A percentile compares a stretch with the other conserved stretches of the same genome.
Evolutionary conservation across 2,329 filamentous ascomycete genomes (phyloP).

Genomic region (Cytospora chrysosperma): DNA sequence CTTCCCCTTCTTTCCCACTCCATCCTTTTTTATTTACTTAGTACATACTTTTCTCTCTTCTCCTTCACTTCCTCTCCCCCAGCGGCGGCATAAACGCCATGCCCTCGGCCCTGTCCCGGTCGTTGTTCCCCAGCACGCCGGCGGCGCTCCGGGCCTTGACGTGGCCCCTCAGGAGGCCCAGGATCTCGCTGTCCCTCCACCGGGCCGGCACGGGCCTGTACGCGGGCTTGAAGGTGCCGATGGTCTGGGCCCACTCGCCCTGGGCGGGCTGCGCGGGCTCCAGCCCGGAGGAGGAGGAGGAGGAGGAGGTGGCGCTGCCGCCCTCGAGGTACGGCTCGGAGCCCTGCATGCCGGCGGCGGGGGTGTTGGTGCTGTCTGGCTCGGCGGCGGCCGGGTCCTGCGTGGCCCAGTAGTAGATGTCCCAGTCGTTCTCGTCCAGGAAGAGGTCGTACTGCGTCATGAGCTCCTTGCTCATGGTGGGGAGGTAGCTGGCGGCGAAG

Average conservation of each 20-base stretch:
- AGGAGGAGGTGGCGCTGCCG: too few relatives aligned
- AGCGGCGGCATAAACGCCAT: constrained; percentile 60
- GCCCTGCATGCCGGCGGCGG: constrained; percentile 30
- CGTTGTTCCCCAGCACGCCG: constrained; percentile 44
- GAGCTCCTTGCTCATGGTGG: constrained; percentile 68
- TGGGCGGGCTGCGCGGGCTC: constrained; percentile 35
- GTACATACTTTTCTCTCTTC: not conserved
- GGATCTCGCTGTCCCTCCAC: constrained; percentile 81
- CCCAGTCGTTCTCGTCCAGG: constrained; percentile 99
- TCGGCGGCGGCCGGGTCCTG: constrained; percentile 77
- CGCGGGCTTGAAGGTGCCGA: constrained; percentile 90
- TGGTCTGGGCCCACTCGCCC: constrained; percentile 95
- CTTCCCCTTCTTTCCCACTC: not conserved
- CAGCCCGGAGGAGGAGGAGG: too few relatives aligned
- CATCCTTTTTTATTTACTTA: not conserved
- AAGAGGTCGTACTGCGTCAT: constrained; percentile 86
- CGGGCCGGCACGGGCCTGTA: constrained; percentile 85
- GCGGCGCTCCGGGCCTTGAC: constrained; percentile 69
- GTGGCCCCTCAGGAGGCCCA: constrained; percentile 75
- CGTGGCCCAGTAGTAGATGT: constrained; percentile 99
- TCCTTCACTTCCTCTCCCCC: constrained; percentile 15
- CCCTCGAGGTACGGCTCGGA: constrained; percentile 29
- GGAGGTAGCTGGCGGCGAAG: constrained; percentile 80
- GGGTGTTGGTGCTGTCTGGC: constrained; percentile 45
- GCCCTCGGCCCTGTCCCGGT: constrained; percentile 37